Conservation (phyloP, 306 rosid species). For the Cucumis melo region DNA sequence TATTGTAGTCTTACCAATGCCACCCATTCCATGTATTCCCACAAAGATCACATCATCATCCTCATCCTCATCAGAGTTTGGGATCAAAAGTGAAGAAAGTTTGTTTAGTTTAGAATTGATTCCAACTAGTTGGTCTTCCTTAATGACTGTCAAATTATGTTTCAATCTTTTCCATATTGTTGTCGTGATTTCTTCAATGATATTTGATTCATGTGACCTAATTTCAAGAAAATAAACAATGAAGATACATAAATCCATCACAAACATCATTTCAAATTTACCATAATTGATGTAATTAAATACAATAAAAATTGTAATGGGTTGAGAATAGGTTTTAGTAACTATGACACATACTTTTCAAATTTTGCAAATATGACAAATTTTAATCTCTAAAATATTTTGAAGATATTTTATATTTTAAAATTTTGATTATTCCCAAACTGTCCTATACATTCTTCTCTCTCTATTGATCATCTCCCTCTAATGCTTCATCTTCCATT, state of each 20-base stretch:
- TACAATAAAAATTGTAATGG: no score
- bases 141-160: not conserved
- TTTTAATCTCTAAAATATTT: no score
- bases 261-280: not conserved
- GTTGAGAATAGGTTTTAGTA: no score
- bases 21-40: conserved; percentile 8
- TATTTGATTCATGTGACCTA: not conserved
- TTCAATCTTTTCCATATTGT: not conserved
- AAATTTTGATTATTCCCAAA: no score
- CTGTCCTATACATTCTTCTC: no score
- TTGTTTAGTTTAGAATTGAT: not conserved
- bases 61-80: not conserved
- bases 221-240: not conserved
- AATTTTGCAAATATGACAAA: no score
- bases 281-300: no score
- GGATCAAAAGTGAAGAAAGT: not conserved
- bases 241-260: not conserved
- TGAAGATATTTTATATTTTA: no score
- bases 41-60: not conserved
- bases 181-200: not conserved
- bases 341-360: no score
- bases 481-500: no score
- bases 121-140: not conserved
- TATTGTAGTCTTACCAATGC: conserved; percentile 9
- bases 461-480: no score